phyloP scores from a whole-genome alignment of 495 filamentous ascomycete genomes.

The Achaetomiella virescens region DNA sequence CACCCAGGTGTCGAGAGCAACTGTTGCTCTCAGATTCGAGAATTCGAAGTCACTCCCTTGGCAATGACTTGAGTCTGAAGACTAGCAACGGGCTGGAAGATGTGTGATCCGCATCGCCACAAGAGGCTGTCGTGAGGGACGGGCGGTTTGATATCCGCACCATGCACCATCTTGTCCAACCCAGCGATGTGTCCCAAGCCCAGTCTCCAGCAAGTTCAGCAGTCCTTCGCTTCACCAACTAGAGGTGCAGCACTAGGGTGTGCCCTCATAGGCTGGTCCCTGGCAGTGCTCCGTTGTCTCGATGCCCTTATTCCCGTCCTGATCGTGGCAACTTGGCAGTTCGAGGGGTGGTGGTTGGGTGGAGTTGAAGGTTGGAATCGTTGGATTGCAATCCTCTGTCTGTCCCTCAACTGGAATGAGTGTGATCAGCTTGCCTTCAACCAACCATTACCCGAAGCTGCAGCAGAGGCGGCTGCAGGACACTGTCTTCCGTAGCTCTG shows the following conservation, averaged over 20 bases:
- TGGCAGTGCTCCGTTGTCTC: background rate
- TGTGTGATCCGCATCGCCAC: too few species aligned
- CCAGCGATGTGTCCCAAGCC: too few species aligned
- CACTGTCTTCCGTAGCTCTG: background rate
- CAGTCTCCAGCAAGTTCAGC: background rate
- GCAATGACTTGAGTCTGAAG: too few species aligned
- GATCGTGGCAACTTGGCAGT: background rate
- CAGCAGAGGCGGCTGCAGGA: background rate
- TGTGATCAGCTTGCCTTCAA: slow-evolving; percentile 2
- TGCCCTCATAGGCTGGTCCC: background rate
- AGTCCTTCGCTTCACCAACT: background rate
- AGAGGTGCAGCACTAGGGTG: background rate
- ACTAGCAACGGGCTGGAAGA: too few species aligned
- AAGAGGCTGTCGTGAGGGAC: too few species aligned
- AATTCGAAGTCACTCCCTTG: too few species aligned
- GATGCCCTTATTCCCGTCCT: background rate
- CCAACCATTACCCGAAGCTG: background rate
- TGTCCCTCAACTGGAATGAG: slow-evolving; percentile 1
- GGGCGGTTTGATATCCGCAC: too few species aligned
- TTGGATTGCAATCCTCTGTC: background rate
- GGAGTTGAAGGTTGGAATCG: background rate
- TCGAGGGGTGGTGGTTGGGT: background rate
- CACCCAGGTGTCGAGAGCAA: too few species aligned
- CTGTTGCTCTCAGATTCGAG: too few species aligned
- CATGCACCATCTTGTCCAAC: too few species aligned